These are phyloP conservation scores for Rhododendron henanense DNA, from an alignment of 148 eudicot species.

Conservation along the genomic window DNA sequence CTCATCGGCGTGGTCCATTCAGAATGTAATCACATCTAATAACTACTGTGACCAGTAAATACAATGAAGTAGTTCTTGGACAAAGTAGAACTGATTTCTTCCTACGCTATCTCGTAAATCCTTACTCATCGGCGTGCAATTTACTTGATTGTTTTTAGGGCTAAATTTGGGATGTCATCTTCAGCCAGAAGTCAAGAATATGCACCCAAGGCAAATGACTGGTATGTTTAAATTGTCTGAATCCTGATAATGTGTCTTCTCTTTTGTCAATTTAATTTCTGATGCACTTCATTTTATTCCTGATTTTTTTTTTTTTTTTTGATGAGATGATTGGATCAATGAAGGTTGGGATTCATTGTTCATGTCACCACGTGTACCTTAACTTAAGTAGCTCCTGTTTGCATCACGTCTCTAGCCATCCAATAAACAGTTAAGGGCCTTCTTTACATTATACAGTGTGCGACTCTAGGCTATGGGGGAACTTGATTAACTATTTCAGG, in stretches of 20 bases:
- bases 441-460: not conserved
- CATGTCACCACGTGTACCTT: not conserved
- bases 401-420: not conserved
- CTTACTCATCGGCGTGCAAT: not conserved
- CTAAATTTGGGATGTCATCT: slow-evolving; percentile 22
- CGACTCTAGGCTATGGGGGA: not conserved
- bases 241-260: not conserved
- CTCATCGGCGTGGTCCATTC: not conserved
- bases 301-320: too few relatives aligned
- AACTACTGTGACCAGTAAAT: not conserved
- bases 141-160: slow-evolving; percentile 15
- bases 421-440: too few relatives aligned
- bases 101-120: not conserved
- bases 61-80: not conserved
- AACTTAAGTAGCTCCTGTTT: not conserved
- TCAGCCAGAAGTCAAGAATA: slow-evolving; percentile 20
- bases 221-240: slow-evolving; percentile 21
- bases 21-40: not conserved
- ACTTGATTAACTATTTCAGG: not conserved
- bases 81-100: not conserved
- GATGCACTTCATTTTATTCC: not conserved
- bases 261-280: not conserved
- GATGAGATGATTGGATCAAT: slow-evolving; percentile 1
- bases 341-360: not conserved
- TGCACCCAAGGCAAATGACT: slow-evolving; percentile 10